Base-by-base conservation (phyloP, 768 basidiomycete species). In the Mycena rebaudengoi region DNA sequence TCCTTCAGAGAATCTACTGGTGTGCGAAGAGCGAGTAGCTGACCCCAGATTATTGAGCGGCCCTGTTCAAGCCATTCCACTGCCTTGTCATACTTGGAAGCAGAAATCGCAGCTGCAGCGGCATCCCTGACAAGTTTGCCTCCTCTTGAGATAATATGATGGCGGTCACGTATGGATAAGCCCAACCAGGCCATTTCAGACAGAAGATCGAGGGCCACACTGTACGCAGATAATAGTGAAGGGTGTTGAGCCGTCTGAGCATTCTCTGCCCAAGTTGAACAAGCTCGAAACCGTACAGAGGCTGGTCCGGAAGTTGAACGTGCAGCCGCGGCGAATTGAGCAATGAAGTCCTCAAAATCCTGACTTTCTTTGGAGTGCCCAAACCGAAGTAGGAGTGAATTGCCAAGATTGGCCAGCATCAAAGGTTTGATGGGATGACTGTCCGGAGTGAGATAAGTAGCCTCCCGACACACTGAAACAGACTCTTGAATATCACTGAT, bases 11-110 rank as follows among this genome's bases (percentile, higher is more conserved):
- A 35, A 30, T 72, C 71, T 8, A 70, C 32, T 18, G 71, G 69
- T 8, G 61, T 70, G n/a, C 67, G 69, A 5, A 72, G 62, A 18
- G 49, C n/a, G 28, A 65, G 58, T 18, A 61, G 55, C 41, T 72
- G 71, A 23, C 44, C 39, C 71, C 71, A 72, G 43, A 72, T 65
- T 25, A 72, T 40, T 25, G 67, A 64, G 3, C 71, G 67, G 18
- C 71, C 71, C 44, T 70, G 71, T 59, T 72, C 71, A 28, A 72
- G 60, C 69, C 69, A 72, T 43, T 72, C 71, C 23, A 72, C 26
- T 14, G 71, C 71, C 37, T 46, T 54, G 2, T 66, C 58, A 32
- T 40, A 16, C 18, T 18, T 10, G 18, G 35, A 37, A 10, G 35
- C 35, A 37, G 35, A 37, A 37, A 37, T 37, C 35, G 35, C 35